Percentiles rank a stretch among this genome's conserved stretches.
phyloP scores from a whole-genome alignment of 2,329 filamentous ascomycete species.

The Trichothecium sympodiale region DNA sequence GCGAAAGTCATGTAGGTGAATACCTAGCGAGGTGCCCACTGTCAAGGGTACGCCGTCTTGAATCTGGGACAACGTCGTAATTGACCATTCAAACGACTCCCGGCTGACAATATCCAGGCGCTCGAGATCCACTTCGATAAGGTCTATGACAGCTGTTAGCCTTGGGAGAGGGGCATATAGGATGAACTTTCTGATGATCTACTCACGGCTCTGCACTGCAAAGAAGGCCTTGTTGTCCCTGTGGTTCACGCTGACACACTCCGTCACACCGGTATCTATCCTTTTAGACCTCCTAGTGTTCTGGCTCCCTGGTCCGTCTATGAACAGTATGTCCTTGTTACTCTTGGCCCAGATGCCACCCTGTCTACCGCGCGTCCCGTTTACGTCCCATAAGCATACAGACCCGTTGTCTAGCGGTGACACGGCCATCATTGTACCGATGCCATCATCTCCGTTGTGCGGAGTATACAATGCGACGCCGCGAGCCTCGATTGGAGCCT shows the following conservation, averaged over 20 bases:
- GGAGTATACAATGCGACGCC: slow-evolving; percentile 58
- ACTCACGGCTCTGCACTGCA: slow-evolving; percentile 60
- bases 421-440: slow-evolving; percentile 45
- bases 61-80: slow-evolving; percentile 69
- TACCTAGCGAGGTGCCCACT: slow-evolving; percentile 68
- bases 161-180: neutral
- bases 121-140: slow-evolving; percentile 73
- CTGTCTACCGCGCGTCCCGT: slow-evolving; percentile 37
- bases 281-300: slow-evolving; percentile 44
- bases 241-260: slow-evolving; percentile 74
- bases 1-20: slow-evolving; percentile 75
- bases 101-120: slow-evolving; percentile 59
- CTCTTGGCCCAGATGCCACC: slow-evolving; percentile 59
- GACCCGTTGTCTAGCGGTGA: slow-evolving; percentile 79
- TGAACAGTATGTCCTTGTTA: slow-evolving; percentile 53
- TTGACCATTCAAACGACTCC: slow-evolving; percentile 67
- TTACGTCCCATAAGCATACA: slow-evolving; percentile 76
- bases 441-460: slow-evolving; percentile 34
- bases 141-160: slow-evolving; percentile 21
- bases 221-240: slow-evolving; percentile 60
- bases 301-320: slow-evolving; percentile 34
- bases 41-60: slow-evolving; percentile 61
- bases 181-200: neutral
- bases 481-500: slow-evolving; percentile 51
- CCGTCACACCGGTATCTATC: slow-evolving; percentile 63